Conservation (phyloP, 768 basidiomycete genomes). For the Rhodosporidiobolus odoratus region DNA sequence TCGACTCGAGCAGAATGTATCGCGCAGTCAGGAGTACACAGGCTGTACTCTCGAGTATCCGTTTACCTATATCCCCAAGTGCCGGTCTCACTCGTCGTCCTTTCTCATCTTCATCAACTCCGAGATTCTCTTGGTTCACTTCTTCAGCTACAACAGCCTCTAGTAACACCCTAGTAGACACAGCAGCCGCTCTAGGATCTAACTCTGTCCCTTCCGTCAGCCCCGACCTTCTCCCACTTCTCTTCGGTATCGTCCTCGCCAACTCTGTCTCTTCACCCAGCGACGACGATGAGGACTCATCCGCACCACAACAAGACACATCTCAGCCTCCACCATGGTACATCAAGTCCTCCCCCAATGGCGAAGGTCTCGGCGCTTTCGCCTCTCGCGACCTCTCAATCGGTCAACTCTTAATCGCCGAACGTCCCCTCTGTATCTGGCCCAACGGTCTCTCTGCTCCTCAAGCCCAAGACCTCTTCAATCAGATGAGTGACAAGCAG, state of each 20-base stretch:
- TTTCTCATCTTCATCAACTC: too few relatives aligned
- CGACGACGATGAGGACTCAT: conserved; percentile 17
- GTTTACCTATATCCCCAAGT: too few relatives aligned
- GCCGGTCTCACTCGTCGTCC: too few relatives aligned
- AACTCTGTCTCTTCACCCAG: conserved; percentile 2
- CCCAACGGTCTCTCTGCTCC: not conserved
- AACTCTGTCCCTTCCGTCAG: conserved; percentile 17
- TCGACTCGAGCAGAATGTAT: too few relatives aligned
- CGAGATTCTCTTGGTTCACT: too few relatives aligned
- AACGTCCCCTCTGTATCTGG: conserved; percentile 31
- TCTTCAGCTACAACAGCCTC: too few relatives aligned
- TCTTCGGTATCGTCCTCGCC: conserved; percentile 26
- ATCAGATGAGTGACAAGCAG: conserved; percentile 5
- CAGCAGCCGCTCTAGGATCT: conserved; percentile 12
- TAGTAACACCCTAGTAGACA: too few relatives aligned
- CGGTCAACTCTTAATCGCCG: conserved; percentile 20
- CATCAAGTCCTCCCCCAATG: not conserved
- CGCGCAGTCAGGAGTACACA: too few relatives aligned
- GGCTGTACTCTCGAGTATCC: too few relatives aligned
- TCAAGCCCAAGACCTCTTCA: conserved; percentile 14
- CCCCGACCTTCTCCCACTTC: conserved; percentile 1
- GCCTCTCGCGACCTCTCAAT: conserved; percentile 3
- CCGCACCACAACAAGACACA: not conserved
- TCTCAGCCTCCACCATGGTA: conserved; percentile 27
- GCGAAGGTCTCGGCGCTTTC: conserved; percentile 29